Evolutionary conservation across 257 asterid species (phyloP).

Genomic region (Galeopsis tetrahit): DNA sequence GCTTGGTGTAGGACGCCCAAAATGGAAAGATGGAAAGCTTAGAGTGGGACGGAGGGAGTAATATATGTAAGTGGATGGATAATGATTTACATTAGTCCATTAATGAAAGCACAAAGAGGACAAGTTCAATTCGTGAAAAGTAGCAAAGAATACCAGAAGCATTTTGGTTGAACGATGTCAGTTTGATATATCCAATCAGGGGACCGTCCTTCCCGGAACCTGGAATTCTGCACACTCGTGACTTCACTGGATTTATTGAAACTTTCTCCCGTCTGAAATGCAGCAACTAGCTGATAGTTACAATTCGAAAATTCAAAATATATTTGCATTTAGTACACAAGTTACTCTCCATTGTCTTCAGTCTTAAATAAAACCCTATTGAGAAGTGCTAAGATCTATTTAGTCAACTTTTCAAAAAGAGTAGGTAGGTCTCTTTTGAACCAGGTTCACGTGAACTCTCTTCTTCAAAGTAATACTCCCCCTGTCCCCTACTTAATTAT

Average conservation of each 20-base stretch:
- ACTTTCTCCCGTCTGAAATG: slow-evolving; percentile 85
- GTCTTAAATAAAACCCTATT: slow-evolving; percentile 20
- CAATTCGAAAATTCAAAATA: slow-evolving; percentile 15
- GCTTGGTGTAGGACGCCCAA: too few relatives aligned
- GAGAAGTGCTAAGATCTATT: slow-evolving; percentile 19
- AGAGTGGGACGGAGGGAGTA: background rate
- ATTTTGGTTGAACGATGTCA: slow-evolving; percentile 91
- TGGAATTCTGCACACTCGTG: slow-evolving; percentile 76
- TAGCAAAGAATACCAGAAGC: slow-evolving; percentile 72
- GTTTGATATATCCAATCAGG: slow-evolving; percentile 87
- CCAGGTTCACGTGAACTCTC: too few relatives aligned
- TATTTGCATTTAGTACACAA: background rate
- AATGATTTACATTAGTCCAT: background rate
- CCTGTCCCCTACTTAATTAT: too few relatives aligned
- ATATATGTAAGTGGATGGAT: slow-evolving; percentile 5
- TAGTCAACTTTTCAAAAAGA: background rate
- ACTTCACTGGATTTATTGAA: slow-evolving; percentile 86
- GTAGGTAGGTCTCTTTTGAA: too few relatives aligned
- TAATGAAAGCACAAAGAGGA: background rate
- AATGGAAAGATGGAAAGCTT: too few relatives aligned
- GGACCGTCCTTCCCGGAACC: slow-evolving; percentile 64
- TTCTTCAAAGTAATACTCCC: too few relatives aligned
- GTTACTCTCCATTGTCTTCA: background rate
- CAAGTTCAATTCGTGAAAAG: slow-evolving; percentile 12
- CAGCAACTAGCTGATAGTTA: slow-evolving; percentile 39